These are phyloP conservation scores for Leishmania amazonensis DNA, from an alignment of 208 protist species.

Conservation along the genomic window DNA sequence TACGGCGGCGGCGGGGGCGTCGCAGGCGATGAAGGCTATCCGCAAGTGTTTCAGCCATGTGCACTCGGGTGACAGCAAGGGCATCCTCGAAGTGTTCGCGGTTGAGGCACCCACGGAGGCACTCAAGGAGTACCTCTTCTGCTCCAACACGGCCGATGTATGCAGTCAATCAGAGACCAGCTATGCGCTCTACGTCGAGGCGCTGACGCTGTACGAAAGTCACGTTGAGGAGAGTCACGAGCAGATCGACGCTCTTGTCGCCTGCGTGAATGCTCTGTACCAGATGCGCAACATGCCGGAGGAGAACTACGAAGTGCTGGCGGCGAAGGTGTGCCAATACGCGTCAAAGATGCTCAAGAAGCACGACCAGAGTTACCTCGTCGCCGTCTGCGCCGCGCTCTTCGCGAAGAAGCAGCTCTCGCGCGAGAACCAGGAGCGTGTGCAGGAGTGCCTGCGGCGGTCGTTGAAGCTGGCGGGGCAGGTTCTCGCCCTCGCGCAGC, in stretches of 20 bases:
- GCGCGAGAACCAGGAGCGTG: conserved; percentile 70
- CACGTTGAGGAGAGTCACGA: conserved; percentile 78
- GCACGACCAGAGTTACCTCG: conserved; percentile 88
- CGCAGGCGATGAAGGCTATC: conserved; percentile 18
- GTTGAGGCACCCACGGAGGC: conserved; percentile 45
- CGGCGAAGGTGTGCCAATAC: conserved; percentile 90
- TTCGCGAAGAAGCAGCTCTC: conserved; percentile 84
- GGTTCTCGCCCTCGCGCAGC: conserved; percentile 69
- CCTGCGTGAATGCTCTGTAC: conserved; percentile 74
- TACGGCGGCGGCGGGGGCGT: conserved; percentile 5
- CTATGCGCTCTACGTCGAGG: conserved; percentile 92
- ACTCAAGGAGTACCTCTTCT: conserved; percentile 90
- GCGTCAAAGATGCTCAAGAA: conserved; percentile 92
- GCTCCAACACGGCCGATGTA: conserved; percentile 74
- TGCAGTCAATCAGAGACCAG: conserved; percentile 76
- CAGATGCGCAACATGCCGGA: conserved; percentile 53
- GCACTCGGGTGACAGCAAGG: conserved; percentile 75
- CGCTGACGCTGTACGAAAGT: conserved; percentile 95
- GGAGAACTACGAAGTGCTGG: conserved; percentile 94
- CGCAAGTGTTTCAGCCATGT: conserved; percentile 54
- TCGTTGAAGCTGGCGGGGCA: conserved; percentile 93
- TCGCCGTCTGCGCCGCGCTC: conserved; percentile 84
- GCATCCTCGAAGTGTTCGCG: conserved; percentile 72
- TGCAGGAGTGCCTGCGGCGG: conserved; percentile 93
- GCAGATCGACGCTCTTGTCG: conserved; percentile 82